Conservation (phyloP, 2,329 filamentous ascomycete genomes). For the Cladophialophora bantiana region DNA sequence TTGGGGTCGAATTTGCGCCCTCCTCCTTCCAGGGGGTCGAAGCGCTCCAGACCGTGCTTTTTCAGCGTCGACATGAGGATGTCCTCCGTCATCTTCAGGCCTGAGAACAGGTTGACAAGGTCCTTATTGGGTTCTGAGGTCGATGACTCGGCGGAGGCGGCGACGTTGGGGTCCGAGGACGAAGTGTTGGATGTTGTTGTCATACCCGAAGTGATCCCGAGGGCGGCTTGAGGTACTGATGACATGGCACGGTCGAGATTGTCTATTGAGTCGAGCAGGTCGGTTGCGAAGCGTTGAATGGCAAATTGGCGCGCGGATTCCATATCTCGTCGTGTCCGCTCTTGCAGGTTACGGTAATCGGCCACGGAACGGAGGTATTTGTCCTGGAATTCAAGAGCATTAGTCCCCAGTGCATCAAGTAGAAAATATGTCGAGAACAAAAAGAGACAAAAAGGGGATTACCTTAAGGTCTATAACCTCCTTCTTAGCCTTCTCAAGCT, state of each 20-base stretch:
- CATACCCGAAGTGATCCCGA: conserved; percentile 53
- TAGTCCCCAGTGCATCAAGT: not conserved
- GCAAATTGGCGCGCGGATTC: conserved; percentile 88
- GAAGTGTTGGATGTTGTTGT: conserved; percentile 32
- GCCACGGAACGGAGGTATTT: conserved; percentile 92
- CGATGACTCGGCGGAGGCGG: conserved; percentile 47
- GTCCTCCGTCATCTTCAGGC: conserved; percentile 91
- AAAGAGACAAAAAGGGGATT: conserved; percentile 36
- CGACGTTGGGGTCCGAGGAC: conserved; percentile 41
- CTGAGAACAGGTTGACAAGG: conserved; percentile 80
- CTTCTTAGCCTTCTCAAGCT: conserved; percentile 74
- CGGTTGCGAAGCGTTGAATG: conserved; percentile 91
- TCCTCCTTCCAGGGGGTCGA: conserved; percentile 71
- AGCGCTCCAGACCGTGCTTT: conserved; percentile 92
- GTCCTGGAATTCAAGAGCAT: conserved; percentile 65
- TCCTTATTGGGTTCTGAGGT: conserved; percentile 67
- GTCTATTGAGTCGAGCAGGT: conserved; percentile 93
- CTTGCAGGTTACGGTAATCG: conserved; percentile 97
- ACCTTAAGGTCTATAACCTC: conserved; percentile 88
- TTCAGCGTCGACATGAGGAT: conserved; percentile 87
- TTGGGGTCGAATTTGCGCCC: conserved; percentile 95
- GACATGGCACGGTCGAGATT: conserved; percentile 92
- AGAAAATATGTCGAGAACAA: not conserved
- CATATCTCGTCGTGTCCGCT: conserved; percentile 89
- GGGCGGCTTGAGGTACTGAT: conserved; percentile 77